Evolutionary conservation across 805 yeast genomes (phyloP).

Genomic region (Suhomyces sp.): DNA sequence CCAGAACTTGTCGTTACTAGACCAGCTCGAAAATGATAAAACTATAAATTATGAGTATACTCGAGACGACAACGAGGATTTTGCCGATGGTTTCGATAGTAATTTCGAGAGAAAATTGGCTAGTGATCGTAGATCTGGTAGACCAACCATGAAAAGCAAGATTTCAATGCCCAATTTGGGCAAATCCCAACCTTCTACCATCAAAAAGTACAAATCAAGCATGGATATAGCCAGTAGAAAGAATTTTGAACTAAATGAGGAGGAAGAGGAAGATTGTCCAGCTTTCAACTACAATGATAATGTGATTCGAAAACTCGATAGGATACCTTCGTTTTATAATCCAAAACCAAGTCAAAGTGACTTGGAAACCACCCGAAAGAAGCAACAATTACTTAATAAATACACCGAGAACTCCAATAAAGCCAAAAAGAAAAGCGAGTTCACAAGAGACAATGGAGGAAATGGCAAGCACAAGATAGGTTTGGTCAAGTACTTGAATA

Average conservation of each 20-base stretch:
- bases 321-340: constrained; percentile 42
- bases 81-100: constrained; percentile 37
- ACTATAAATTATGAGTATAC: constrained; percentile 37
- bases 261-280: constrained; percentile 14
- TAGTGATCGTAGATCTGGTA: neutral
- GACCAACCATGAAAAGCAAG: constrained; percentile 9
- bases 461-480: constrained; percentile 21
- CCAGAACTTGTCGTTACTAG: constrained; percentile 14
- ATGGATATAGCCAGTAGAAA: constrained; percentile 24
- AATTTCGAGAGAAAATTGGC: constrained; percentile 8
- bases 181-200: constrained; percentile 3
- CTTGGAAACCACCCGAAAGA: constrained; percentile 8
- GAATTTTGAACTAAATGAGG: constrained; percentile 8
- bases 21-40: constrained; percentile 30
- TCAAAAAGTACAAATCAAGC: constrained; percentile 32
- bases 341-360: constrained; percentile 4
- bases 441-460: neutral
- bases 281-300: constrained; percentile 32
- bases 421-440: neutral
- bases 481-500: constrained; percentile 28
- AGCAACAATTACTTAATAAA: constrained; percentile 28
- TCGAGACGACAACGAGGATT: constrained; percentile 35
- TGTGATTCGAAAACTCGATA: constrained; percentile 34
- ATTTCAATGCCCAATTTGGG: constrained; percentile 22
- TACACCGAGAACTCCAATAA: constrained; percentile 16